A percentile compares a stretch with the other conserved stretches of the same genome.
phyloP scores from a whole-genome alignment of 106 monocot species.

The Agapanthus africanus region DNA sequence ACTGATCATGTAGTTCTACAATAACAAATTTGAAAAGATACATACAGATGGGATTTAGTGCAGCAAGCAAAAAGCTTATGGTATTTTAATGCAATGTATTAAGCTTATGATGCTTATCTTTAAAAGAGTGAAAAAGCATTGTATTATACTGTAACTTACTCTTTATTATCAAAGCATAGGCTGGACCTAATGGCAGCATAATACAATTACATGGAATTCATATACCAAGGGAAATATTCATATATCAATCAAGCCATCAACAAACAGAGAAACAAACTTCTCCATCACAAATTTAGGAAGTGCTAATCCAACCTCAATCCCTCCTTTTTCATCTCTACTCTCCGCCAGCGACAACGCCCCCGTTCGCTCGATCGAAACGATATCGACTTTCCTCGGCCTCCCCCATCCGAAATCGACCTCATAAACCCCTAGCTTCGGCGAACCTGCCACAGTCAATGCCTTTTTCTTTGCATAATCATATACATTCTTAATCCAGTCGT shows the following conservation, averaged over 20 bases:
- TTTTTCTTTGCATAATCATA: not conserved
- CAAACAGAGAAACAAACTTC: conserved; percentile 23
- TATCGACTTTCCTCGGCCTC: conserved; percentile 47
- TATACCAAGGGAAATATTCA: too few species aligned
- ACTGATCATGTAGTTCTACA: too few species aligned
- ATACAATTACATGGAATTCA: too few species aligned
- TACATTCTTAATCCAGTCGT: conserved; percentile 23
- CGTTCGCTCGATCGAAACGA: conserved; percentile 51
- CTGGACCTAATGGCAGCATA: too few species aligned
- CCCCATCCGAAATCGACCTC: conserved; percentile 57
- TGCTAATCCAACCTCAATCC: conserved; percentile 51
- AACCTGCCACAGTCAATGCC: conserved; percentile 34
- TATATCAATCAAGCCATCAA: conserved; percentile 3
- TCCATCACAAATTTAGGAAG: conserved; percentile 39
- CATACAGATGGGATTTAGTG: too few species aligned
- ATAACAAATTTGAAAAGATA: too few species aligned
- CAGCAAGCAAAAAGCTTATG: too few species aligned
- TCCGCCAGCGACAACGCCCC: conserved; percentile 54
- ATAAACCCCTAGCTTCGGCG: conserved; percentile 48
- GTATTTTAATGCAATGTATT: too few species aligned
- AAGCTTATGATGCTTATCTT: too few species aligned
- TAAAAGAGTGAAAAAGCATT: too few species aligned
- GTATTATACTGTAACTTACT: too few species aligned
- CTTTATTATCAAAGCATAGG: too few species aligned
- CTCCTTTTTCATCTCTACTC: conserved; percentile 26